phyloP scores from a whole-genome alignment of 2,329 filamentous ascomycete species.

The Cyclaneusma minus region DNA sequence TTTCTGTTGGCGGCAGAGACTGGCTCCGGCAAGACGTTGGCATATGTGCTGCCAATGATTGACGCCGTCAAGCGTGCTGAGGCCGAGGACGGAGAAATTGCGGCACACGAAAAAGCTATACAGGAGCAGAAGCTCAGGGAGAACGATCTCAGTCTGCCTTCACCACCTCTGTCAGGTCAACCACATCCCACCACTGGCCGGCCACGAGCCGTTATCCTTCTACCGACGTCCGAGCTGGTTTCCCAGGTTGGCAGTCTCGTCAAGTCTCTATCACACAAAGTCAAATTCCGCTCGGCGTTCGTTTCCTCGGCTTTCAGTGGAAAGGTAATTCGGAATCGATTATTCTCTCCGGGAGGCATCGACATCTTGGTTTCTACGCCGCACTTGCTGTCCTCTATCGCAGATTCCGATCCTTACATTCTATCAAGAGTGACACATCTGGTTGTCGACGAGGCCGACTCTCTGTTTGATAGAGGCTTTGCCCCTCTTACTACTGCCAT shows the following conservation, averaged over 20 bases:
- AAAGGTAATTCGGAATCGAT: slow-evolving; percentile 65
- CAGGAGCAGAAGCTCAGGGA: slow-evolving; percentile 36
- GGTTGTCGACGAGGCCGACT: slow-evolving; percentile 90
- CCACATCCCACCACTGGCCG: slow-evolving; percentile 61
- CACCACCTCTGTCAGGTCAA: slow-evolving; percentile 42
- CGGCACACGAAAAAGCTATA: slow-evolving; percentile 42
- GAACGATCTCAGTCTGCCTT: slow-evolving; percentile 45
- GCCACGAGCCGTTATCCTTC: slow-evolving; percentile 70
- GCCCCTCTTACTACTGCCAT: slow-evolving; percentile 67
- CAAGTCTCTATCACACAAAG: slow-evolving; percentile 67
- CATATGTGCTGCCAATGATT: slow-evolving; percentile 74
- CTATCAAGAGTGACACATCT: slow-evolving; percentile 83
- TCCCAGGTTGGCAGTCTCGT: slow-evolving; percentile 69
- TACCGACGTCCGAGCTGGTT: slow-evolving; percentile 86
- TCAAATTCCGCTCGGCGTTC: slow-evolving; percentile 74
- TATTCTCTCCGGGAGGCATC: slow-evolving; percentile 69
- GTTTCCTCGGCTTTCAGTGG: slow-evolving; percentile 66
- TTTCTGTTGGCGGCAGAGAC: slow-evolving; percentile 91
- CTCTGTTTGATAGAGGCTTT: slow-evolving; percentile 87
- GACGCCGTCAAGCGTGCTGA: slow-evolving; percentile 74
- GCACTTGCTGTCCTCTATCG: slow-evolving; percentile 76
- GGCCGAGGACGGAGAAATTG: slow-evolving; percentile 38
- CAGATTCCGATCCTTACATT: slow-evolving; percentile 78
- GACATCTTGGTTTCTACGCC: slow-evolving; percentile 82
- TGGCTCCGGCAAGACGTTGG: slow-evolving; percentile 89